Evolutionary conservation across 257 asterid species (phyloP), one percentile per base, ranked within the genome.

Genomic region (Lavandula angustifolia): DNA sequence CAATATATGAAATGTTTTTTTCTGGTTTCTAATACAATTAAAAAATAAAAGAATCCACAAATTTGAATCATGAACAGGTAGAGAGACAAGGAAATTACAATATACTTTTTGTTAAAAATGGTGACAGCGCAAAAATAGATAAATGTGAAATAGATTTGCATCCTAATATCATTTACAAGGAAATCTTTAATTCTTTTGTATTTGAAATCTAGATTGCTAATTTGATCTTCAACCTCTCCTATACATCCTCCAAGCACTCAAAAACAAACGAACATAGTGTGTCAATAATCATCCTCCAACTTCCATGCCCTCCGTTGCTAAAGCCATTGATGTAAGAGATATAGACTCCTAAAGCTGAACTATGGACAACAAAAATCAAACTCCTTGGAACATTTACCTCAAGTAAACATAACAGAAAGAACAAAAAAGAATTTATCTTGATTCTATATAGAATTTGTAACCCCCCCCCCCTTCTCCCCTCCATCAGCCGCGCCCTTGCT

Each of bases 1-100:
- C 12, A 47, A 54, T 48, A 34, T 4, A 51, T 47, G 32, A 59
- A 50, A 50, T 35, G 14, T 43, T 9, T 29, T 34, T 44, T 41
- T n/a, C 31, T 34, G 12, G 38, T 43, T 9, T 41, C 52, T 4
- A 53, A 51, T 34, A 37, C 42, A 14, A 60, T 14, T 13, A 69
- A 7, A 4, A 61, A 41, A 5, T 34, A 9, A 37, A 14, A 38
- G n/a, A 57, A 8, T 35, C 5, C 38, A 40, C 12, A 37, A 54
- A 22, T 18, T 17, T 14, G 54, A 7, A 9, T 18, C 29, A 54
- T 43, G 4, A 73, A 51, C 55, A 59, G 42, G 43, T 44, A 44
- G 3, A 17, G 18, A 22, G 27, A 22, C 27, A 22, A 22, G 2
- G 27, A 22, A 22, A 22, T 22, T 22, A 22, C 27, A 22, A 22